A percentile compares a stretch with the other conserved stretches of the same genome.
phyloP scores from a whole-genome alignment of 352 stramenopile species.

The Albugo candida region DNA sequence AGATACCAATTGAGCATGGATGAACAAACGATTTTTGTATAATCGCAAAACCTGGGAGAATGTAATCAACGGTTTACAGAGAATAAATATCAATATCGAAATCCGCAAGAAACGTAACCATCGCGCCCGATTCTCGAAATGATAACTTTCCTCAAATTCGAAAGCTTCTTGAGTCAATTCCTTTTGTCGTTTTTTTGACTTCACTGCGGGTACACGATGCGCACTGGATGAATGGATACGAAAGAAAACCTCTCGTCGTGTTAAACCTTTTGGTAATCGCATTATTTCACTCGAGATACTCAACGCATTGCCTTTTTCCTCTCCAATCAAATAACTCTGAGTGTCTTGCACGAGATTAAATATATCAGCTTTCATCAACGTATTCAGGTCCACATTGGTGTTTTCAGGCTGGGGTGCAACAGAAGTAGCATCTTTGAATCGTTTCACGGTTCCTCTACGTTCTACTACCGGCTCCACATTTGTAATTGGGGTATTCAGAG shows the following conservation, averaged over 20 bases:
- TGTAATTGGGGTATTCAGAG: too few relatives aligned
- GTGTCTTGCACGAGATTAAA: conserved; percentile 63
- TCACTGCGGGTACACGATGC: background rate
- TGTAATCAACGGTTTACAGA: conserved; percentile 57
- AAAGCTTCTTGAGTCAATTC: conserved; percentile 26
- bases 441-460: background rate
- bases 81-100: conserved; percentile 39
- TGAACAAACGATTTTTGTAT: conserved; percentile 22
- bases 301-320: conserved; percentile 7
- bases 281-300: conserved; percentile 39
- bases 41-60: conserved; percentile 43
- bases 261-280: conserved; percentile 49
- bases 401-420: conserved; percentile 15
- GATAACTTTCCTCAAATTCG: conserved; percentile 58
- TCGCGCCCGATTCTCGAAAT: conserved; percentile 34
- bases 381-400: conserved; percentile 16
- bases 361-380: conserved; percentile 30
- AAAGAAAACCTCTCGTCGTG: conserved; percentile 40
- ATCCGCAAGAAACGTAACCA: conserved; percentile 52
- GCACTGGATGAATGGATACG: conserved; percentile 15
- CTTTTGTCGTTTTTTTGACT: conserved; percentile 6
- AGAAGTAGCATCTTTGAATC: conserved; percentile 4
- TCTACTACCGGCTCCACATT: background rate
- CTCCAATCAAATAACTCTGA: conserved; percentile 15
- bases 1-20: conserved; percentile 43